Base-by-base conservation (phyloP, 441 rosid genomes). In the Croton setiger region DNA sequence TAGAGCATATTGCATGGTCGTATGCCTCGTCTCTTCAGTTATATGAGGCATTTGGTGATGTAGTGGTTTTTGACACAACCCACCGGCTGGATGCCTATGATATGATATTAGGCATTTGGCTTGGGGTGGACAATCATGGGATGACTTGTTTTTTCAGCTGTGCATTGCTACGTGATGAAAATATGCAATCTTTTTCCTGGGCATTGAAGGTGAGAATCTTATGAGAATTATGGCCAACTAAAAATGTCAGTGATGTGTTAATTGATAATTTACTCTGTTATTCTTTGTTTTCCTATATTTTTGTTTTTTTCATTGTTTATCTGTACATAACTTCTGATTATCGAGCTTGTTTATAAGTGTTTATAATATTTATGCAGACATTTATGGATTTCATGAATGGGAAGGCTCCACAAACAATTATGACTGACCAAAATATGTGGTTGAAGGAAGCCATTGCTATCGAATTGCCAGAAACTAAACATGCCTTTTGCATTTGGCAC, bases 101-200 rank as follows among this genome's bases (percentile, higher is more conserved):
- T 68, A 85, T 81, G 92, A 61, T 84, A 2, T 68, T 87, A 20
- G 92, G 90, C 14, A 73, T 85, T 72, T 87, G 87, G 88, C 51
- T 84, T 60, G 92, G 92, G 69, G 72, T 84, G 44, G 88, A 87
- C 79, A 87, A 84, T 81, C 83, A 82, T 73, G 92, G 92, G 69
- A 43, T 62, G 74, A 75, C 75, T 64, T 78, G 86, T 58, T 84
- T 83, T 66, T 82, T 87, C 35, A 76, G 92, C 4, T 84, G 88
- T 64, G 79, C 73, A 20, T 85, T 85, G 75, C 72, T 85, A 43
- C 78, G 86, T 57, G 87, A 87, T 64, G 92, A 85, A 77, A 84
- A 84, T 71, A 31, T 80, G 77, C 81, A 74, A 66, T 85, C 87
- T 8, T 85, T 87, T 78, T 78, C 88, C 7, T 87, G 92, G 92